phyloP scores from a whole-genome alignment of 106 monocot genomes.

The Platanthera zijinensis region DNA sequence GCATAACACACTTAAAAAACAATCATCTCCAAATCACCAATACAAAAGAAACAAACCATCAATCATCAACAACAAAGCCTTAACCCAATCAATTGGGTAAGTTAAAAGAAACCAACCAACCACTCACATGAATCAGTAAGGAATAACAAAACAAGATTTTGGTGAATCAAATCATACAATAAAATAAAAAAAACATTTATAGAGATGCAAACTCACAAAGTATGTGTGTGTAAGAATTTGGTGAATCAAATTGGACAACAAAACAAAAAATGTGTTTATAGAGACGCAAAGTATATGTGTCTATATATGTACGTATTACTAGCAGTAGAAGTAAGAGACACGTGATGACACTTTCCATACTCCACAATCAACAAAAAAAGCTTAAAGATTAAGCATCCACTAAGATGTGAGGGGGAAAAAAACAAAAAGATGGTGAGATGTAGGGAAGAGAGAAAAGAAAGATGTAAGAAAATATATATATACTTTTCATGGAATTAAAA shows the following conservation, averaged over 20 bases:
- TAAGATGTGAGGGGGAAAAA: not conserved
- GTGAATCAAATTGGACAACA: too few relatives aligned
- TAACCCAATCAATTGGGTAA: too few relatives aligned
- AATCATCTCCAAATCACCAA: not conserved
- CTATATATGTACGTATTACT: not conserved
- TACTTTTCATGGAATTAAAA: not conserved
- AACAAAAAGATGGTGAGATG: not conserved
- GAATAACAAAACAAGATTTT: not conserved
- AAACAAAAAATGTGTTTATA: too few relatives aligned
- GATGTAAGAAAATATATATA: not conserved
- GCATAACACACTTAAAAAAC: not conserved
- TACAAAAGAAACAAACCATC: not conserved
- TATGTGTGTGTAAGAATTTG: not conserved
- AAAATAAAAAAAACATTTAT: not conserved
- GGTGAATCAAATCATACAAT: not conserved
- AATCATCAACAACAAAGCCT: too few relatives aligned
- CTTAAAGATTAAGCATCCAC: not conserved
- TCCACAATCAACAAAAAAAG: not conserved
- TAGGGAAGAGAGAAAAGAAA: not conserved
- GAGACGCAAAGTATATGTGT: too few relatives aligned
- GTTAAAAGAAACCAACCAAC: too few relatives aligned
- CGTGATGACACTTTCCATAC: not conserved
- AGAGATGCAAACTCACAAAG: not conserved
- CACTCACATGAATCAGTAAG: not conserved
- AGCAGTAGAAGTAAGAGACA: not conserved